These are phyloP conservation scores for Aspergillus versicolor DNA, from an alignment of 2,329 filamentous ascomycete species.

Conservation along the genomic window DNA sequence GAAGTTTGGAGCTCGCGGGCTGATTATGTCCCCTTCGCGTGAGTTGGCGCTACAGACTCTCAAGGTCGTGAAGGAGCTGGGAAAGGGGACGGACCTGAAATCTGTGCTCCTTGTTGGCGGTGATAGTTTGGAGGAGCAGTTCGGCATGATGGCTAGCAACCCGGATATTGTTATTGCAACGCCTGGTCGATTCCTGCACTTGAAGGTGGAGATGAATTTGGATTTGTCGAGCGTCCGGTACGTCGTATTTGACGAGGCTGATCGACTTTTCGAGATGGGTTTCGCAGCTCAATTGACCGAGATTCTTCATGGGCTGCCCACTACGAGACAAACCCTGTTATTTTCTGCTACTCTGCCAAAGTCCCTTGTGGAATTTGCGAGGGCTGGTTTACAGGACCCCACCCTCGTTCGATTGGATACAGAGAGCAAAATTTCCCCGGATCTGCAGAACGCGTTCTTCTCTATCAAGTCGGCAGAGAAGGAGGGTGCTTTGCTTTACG, in stretches of 20 bases:
- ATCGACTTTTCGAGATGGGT: slow-evolving; percentile 97
- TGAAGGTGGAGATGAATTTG: slow-evolving; percentile 94
- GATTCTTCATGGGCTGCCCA: slow-evolving; percentile 84
- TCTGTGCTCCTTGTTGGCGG: slow-evolving; percentile 90
- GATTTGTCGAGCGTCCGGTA: slow-evolving; percentile 90
- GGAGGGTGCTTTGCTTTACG: slow-evolving; percentile 84
- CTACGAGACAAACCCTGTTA: slow-evolving; percentile 81
- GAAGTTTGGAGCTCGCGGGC: slow-evolving; percentile 78
- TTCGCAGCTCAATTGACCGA: slow-evolving; percentile 92
- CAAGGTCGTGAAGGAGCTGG: slow-evolving; percentile 94
- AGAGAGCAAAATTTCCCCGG: slow-evolving; percentile 93
- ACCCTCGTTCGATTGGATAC: slow-evolving; percentile 86
- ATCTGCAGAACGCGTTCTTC: slow-evolving; percentile 95
- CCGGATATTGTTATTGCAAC: slow-evolving; percentile 98
- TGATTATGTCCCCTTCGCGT: slow-evolving; percentile 88
- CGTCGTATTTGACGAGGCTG: slow-evolving; percentile 96
- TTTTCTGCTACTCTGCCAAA: slow-evolving; percentile 96
- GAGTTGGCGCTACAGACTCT: slow-evolving; percentile 93
- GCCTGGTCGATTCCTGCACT: slow-evolving; percentile 89
- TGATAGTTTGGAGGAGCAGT: slow-evolving; percentile 94
- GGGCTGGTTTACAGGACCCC: slow-evolving; percentile 89
- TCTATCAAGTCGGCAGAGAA: slow-evolving; percentile 89
- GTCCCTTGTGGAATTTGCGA: slow-evolving; percentile 91
- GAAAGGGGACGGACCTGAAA: slow-evolving; percentile 85
- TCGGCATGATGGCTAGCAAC: slow-evolving; percentile 86